phyloP scores from a whole-genome alignment of 441 rosid species.

The Raphanus hybrid region DNA sequence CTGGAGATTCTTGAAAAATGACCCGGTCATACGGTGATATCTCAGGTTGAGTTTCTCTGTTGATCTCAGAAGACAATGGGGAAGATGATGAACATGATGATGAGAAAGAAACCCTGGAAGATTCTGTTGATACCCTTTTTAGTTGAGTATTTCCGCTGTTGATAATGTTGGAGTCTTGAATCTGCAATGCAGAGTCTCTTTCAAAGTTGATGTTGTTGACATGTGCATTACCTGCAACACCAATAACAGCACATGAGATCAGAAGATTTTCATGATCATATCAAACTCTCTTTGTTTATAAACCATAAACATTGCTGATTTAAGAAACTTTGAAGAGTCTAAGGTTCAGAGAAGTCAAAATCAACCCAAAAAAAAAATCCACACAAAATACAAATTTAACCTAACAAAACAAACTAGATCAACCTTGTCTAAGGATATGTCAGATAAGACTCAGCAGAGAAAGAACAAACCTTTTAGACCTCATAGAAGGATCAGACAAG shows the following conservation, averaged over 20 bases:
- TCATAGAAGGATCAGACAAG: conserved; percentile 25
- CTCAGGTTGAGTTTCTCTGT: conserved; percentile 60
- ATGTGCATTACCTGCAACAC: conserved; percentile 40
- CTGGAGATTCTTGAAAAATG: conserved; percentile 64
- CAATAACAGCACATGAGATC: conserved; percentile 23
- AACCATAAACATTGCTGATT: not conserved
- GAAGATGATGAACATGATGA: conserved; percentile 92
- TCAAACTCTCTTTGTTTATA: not conserved
- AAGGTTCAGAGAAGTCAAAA: conserved; percentile 30
- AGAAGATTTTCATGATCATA: conserved; percentile 8
- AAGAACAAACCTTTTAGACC: conserved; percentile 11
- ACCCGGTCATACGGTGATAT: conserved; percentile 55
- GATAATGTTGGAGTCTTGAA: conserved; percentile 55
- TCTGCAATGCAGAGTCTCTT: conserved; percentile 36
- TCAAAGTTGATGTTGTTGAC: conserved; percentile 29
- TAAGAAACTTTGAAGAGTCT: conserved; percentile 36
- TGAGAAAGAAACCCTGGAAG: conserved; percentile 83
- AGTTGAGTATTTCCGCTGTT: conserved; percentile 43
- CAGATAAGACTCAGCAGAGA: too few relatives aligned
- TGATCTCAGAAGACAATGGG: conserved; percentile 65
- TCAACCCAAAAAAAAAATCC: conserved; percentile 7
- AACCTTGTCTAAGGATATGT: not conserved
- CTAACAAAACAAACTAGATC: conserved; percentile 7
- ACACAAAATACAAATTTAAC: not conserved
- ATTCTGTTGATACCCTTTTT: conserved; percentile 63